Conservation (phyloP, 352 stramenopile genomes). For the Albugo candida region DNA sequence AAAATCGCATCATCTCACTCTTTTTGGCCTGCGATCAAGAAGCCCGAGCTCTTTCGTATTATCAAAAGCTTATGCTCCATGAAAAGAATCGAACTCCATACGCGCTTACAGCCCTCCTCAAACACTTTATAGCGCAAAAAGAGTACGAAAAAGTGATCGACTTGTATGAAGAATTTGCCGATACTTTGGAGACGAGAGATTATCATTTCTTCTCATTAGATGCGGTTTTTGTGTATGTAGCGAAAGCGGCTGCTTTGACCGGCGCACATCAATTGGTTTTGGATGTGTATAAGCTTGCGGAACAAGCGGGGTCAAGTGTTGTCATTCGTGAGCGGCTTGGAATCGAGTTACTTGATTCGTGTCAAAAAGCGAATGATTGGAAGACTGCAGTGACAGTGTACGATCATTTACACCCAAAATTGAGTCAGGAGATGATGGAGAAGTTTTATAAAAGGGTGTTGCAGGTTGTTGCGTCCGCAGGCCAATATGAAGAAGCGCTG, state of each 20-base stretch:
- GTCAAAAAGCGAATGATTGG: conserved; percentile 48
- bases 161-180: conserved; percentile 44
- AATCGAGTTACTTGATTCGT: conserved; percentile 19
- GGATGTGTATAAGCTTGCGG: conserved; percentile 30
- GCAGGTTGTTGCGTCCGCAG: conserved; percentile 59
- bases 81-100: conserved; percentile 36
- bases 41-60: conserved; percentile 18
- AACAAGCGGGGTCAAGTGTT: conserved; percentile 19
- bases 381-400: conserved; percentile 52
- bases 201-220: conserved; percentile 15
- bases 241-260: conserved; percentile 22
- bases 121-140: conserved; percentile 24
- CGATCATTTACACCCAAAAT: conserved; percentile 32
- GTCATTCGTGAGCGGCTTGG: conserved; percentile 26
- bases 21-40: conserved; percentile 41
- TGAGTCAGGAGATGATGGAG: conserved; percentile 40
- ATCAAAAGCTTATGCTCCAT: conserved; percentile 22
- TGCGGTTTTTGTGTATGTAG: conserved; percentile 37
- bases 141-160: conserved; percentile 22
- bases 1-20: conserved; percentile 57
- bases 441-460: conserved; percentile 67
- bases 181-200: conserved; percentile 20
- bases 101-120: conserved; percentile 55
- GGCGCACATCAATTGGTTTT: conserved; percentile 39
- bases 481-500: conserved; percentile 69